These are phyloP conservation scores for Croton setiger DNA, from an alignment of 441 rosid genomes.

Conservation along the genomic window DNA sequence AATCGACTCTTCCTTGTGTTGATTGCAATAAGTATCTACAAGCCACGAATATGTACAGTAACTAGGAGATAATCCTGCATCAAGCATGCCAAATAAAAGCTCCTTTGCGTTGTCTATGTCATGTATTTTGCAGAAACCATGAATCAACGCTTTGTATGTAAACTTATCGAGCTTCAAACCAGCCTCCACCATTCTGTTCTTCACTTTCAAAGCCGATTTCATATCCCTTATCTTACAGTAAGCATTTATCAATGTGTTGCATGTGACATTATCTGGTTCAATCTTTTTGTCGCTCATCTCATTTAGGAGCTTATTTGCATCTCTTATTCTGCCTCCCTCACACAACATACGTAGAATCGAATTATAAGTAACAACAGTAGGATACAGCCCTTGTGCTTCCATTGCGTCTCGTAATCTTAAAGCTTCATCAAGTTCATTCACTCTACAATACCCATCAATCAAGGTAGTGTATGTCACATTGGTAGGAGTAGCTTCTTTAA, in stretches of 20 bases:
- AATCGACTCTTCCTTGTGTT: conserved; percentile 45
- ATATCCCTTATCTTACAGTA: conserved; percentile 82
- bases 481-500: conserved; percentile 53
- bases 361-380: conserved; percentile 73
- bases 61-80: conserved; percentile 74
- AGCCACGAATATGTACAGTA: conserved; percentile 78
- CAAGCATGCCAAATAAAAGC: conserved; percentile 60
- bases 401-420: conserved; percentile 62
- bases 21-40: conserved; percentile 63
- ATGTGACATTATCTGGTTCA: conserved; percentile 82
- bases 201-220: conserved; percentile 78
- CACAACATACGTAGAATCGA: conserved; percentile 76
- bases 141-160: conserved; percentile 75
- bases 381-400: conserved; percentile 67
- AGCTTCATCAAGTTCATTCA: conserved; percentile 73
- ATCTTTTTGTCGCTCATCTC: conserved; percentile 76
- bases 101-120: conserved; percentile 77
- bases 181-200: conserved; percentile 72
- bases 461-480: conserved; percentile 77
- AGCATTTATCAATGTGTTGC: conserved; percentile 87
- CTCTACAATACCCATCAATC: conserved; percentile 89
- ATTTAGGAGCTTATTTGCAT: conserved; percentile 65
- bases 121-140: conserved; percentile 71
- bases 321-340: conserved; percentile 76
- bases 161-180: conserved; percentile 64